Evolutionary conservation across 768 basidiomycete species (phyloP), one percentile per base, ranked within the genome.

Genomic region (Termitomyces sp.): DNA sequence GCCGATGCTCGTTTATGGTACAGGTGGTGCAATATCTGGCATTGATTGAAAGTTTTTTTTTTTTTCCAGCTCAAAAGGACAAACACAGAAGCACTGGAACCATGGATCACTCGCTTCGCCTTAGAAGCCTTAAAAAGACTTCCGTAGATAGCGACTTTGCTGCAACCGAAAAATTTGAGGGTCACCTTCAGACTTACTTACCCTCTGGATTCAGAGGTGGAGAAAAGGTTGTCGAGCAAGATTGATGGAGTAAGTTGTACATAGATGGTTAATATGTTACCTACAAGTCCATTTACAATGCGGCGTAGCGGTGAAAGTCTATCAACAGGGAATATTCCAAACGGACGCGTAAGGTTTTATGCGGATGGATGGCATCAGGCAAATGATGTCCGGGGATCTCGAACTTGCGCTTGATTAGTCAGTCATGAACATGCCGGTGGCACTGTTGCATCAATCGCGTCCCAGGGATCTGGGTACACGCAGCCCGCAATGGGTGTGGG

Each of bases 401-500:
- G 56, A 48, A 33, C 40, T 40, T 40, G 48, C 23, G 40, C 40
- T 32, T 36, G 23, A 53, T 52, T 26, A 26, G 41, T 33, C 51
- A 61, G 46, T 33, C 51, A 61, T 33, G 47, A 61, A 58, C 70
- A 70, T 23, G 57, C 44, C 16, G 72, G 64, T 44, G 77, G 77
- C 36, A 76, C 69, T 26, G 74, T 61, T 36, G 61, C 70, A 54
- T 65, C 66, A 16, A 70, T 43, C 8, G 78, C 76, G 59, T 76
- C 69, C 74, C 75, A 81, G 0, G 74, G 63, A 66, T 84, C 73
- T 28, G 82, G 83, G 68, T 87, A 87, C 3, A 71, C 60, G 69
- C 87, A 90, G 5, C 82, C 83, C 12, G 77, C 67, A 20, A 85
- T 78, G 0, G 77, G 69, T 5, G 78, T 80, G 47, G 78, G 80